Percentiles rank a stretch among this genome's conserved stretches.
Conservation (phyloP, 192 early-diverging fungal genomes). For the Oehlia diaphana region DNA sequence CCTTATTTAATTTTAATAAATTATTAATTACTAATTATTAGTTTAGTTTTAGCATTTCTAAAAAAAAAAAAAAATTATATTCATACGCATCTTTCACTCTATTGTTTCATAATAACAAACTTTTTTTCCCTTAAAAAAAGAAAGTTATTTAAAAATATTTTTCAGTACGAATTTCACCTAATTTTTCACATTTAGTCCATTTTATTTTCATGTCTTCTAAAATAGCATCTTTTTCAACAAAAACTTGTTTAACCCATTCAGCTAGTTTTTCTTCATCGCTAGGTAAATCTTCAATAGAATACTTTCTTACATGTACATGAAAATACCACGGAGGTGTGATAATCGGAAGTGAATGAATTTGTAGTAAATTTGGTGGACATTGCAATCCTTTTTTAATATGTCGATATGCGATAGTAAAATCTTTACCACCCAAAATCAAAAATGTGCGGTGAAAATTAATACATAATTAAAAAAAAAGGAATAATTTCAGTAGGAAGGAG, state of each 20-base stretch:
- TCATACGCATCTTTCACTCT: too few species aligned
- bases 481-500: not conserved
- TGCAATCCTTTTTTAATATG: constrained; percentile 45
- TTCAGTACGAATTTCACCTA: constrained; percentile 28
- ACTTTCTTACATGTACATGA: constrained; percentile 79
- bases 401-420: constrained; percentile 54
- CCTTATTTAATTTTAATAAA: too few species aligned
- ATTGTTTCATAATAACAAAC: not conserved
- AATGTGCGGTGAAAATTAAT: not conserved
- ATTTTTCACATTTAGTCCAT: constrained; percentile 49
- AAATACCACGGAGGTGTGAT: constrained; percentile 62
- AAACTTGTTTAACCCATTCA: constrained; percentile 75
- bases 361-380: constrained; percentile 54
- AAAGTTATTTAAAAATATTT: constrained; percentile 6
- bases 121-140: not conserved
- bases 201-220: constrained; percentile 60
- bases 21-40: too few species aligned
- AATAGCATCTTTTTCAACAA: constrained; percentile 84
- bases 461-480: not conserved
- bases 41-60: too few species aligned
- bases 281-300: constrained; percentile 68
- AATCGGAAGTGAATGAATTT: constrained; percentile 40
- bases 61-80: too few species aligned
- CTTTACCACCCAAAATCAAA: constrained; percentile 23
- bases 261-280: constrained; percentile 67